Percentiles rank a stretch among this genome's conserved stretches.
phyloP scores from a whole-genome alignment of 2,329 filamentous ascomycete genomes.

The Colletotrichum endophyticum region DNA sequence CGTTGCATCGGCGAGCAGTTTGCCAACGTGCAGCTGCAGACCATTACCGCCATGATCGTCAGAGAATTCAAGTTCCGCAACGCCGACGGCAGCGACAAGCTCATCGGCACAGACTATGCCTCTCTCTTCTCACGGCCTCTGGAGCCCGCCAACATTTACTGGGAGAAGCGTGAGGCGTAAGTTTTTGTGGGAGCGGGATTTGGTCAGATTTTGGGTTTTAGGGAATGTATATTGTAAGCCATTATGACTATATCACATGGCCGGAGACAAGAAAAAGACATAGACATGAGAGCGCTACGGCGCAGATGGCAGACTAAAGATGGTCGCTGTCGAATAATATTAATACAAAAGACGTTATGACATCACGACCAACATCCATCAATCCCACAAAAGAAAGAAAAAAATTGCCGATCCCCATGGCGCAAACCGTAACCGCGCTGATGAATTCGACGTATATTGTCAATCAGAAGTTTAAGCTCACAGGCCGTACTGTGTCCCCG shows the following conservation, averaged over 20 bases:
- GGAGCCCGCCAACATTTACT: constrained; percentile 74
- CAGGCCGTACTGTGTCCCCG: not conserved
- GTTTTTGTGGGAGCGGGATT: not conserved
- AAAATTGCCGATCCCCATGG: not conserved
- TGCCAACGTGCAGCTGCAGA: constrained; percentile 89
- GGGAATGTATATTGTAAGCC: constrained; percentile 9
- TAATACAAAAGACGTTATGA: constrained; percentile 20
- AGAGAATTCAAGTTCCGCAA: constrained; percentile 82
- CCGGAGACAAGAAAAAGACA: not conserved
- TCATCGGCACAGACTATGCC: constrained; percentile 72
- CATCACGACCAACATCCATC: not conserved
- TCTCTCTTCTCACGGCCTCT: constrained; percentile 77
- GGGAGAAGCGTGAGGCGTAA: constrained; percentile 67
- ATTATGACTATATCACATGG: constrained; percentile 9
- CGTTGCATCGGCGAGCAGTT: constrained; percentile 97
- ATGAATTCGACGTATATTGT: not conserved
- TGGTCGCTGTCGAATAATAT: constrained; percentile 5
- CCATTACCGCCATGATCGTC: constrained; percentile 79
- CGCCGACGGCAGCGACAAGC: constrained; percentile 69
- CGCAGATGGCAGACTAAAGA: not conserved
- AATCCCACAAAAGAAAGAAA: not conserved
- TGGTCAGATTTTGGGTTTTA: not conserved
- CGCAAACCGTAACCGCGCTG: not conserved
- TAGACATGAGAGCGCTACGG: constrained; percentile 15
- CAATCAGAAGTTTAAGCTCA: not conserved